Evolutionary conservation across 805 yeast genomes (phyloP), one percentile per base, ranked within the genome.

Genomic region (Debaryomyces tyrocola): DNA sequence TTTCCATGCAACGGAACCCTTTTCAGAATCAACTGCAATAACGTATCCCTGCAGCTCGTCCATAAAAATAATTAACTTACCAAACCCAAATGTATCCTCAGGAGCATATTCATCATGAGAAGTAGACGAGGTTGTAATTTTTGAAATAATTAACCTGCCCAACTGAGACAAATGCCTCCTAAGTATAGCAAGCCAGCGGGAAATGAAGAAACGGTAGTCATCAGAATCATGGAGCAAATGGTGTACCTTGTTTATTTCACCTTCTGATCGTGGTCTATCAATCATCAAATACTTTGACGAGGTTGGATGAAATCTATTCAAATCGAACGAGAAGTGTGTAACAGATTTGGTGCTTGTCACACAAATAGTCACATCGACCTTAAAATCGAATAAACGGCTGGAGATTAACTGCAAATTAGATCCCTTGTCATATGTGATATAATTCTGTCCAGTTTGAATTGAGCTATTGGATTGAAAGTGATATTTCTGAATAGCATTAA

Each of bases 1-100:
- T 17, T 45, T 54, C 85, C 85, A 82, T 6, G 62, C 52, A 4
- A 65, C 33, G 1, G 60, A 53, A 15, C 79, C 78, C 42, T 71
- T 62, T 5, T 61, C 53, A 1, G 78, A 58, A 48, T 75, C 69
- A 14, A 79, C 57, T 1, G 79, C 80, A 8, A 73, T 60, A 1
- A 83, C 41, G 39, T 66, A 67, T 4, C 44, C 34, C 17, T 50
- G 37, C 6, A 37, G 45, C 4, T 49, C 45, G 49, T 69, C 70
- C 21, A 51, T 54, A 40, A 57, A 61, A 1, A 73, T 52, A 14
- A 73, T 49, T 6, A 66, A 45, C 41, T 71, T 73, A 15, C 55
- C 62, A 37, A 70, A 60, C 0, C 72, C 74, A 50, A 58, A 67
- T 8, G 52, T 55, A 27, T 59, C 63, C 3, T 56, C 63, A 5